Percentiles rank a stretch among this genome's conserved stretches.
Evolutionary conservation across 495 filamentous ascomycete species (phyloP).

Genomic region (Neurospora intermedia): DNA sequence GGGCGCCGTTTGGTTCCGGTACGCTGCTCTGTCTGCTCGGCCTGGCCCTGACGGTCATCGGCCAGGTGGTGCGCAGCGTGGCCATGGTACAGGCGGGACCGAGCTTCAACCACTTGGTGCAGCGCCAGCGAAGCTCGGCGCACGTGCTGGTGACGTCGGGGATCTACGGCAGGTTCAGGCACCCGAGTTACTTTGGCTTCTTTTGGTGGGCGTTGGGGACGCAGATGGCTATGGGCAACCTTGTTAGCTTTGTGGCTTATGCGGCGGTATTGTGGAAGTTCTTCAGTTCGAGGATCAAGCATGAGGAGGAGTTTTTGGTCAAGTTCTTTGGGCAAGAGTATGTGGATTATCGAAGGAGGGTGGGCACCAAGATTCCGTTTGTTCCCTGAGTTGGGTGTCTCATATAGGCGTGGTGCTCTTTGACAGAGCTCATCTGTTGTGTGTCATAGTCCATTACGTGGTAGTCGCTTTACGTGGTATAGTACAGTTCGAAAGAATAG

Average conservation of each 20-base stretch:
- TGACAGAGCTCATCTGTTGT: background rate
- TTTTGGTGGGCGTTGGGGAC: conserved; percentile 98
- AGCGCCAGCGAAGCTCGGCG: conserved; percentile 48
- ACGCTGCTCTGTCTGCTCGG: conserved; percentile 40
- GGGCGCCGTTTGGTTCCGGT: conserved; percentile 23
- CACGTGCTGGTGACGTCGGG: conserved; percentile 76
- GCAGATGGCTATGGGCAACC: conserved; percentile 81
- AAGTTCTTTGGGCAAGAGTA: conserved; percentile 83
- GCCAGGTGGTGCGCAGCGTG: conserved; percentile 59
- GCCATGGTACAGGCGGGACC: conserved; percentile 85
- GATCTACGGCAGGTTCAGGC: conserved; percentile 51
- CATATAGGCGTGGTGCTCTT: background rate
- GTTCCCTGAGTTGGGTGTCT: conserved; percentile 21
- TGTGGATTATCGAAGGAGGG: conserved; percentile 52
- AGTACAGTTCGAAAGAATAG: background rate
- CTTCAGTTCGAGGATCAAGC: conserved; percentile 60
- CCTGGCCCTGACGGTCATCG: conserved; percentile 50
- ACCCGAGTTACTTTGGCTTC: conserved; percentile 94
- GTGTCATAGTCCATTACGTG: background rate
- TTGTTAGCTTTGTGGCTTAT: conserved; percentile 65
- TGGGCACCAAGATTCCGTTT: conserved; percentile 65
- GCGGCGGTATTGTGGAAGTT: conserved; percentile 71
- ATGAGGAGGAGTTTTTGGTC: conserved; percentile 69
- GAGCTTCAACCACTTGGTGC: conserved; percentile 87
- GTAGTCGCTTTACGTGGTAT: background rate